Base-by-base conservation (phyloP, 2,329 filamentous ascomycete genomes). In the Kalmusia sp. region DNA sequence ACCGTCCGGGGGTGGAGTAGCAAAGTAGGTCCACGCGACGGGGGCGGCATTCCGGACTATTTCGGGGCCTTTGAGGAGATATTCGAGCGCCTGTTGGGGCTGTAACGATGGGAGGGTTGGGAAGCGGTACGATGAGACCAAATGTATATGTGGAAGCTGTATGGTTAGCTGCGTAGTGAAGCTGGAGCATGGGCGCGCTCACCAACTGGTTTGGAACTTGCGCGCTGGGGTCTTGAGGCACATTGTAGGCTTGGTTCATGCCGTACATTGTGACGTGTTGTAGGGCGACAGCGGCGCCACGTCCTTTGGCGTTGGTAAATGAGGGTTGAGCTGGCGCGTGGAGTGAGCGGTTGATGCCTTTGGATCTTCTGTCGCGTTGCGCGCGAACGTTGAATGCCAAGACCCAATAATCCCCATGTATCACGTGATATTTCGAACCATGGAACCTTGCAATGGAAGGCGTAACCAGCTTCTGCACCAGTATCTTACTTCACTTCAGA, bases 21-120 rank as follows among this genome's bases (percentile, higher is more conserved):
- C 87, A 51, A 98, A 85, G 73, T 93, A 96, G 39, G 90, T 93
- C 93, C 93, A 99, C 76, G 89, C 91, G 82, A 99, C 93, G 2
- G 93, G 86, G 43, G 92, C 88, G 59, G 87, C 82, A 69, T 96
- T 89, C 74, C 91, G 90, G 63, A 93, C 89, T 57, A 96, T 89
- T 69, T 91, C 89, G 7, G 93, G 91, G 33, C 92, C 93, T 67
- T 87, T 86, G 69, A 93, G 82, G 55, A 98, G 84, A 82, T 91
- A 93, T 68, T 91, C 88, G 56, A 92, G 88, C 22, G 93, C 90
- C 61, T 93, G 89, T 52, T 89, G 85, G 25, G 90, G 81, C 63
- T 88, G 86, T 62, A 96, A 81, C 47, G 85, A 84, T 45, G 86
- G 86, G 68, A 90, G 85, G 55, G 85, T 77, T 2, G 93, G 90